Evolutionary conservation across 2,329 filamentous ascomycete species (phyloP).

Genomic region (Sporothrix phasma): DNA sequence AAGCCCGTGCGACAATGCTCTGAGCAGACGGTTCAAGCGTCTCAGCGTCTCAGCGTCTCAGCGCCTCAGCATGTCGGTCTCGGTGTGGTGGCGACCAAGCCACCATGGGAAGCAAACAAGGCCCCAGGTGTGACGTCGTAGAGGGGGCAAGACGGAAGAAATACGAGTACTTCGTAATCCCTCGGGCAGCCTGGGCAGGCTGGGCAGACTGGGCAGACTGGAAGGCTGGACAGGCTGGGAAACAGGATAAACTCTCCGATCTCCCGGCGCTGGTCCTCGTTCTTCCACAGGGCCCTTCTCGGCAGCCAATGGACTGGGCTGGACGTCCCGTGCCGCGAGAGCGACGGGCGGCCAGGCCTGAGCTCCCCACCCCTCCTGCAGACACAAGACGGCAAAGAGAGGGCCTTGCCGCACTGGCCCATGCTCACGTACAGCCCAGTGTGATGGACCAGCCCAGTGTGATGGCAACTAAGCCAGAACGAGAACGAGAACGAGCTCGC

Average conservation of each 20-base stretch:
- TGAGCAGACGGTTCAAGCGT: neutral
- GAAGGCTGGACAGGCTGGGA: neutral
- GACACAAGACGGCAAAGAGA: neutral
- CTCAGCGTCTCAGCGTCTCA: neutral
- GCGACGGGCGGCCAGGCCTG: neutral
- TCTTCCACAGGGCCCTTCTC: neutral
- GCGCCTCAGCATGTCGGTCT: neutral
- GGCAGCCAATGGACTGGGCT: slow-evolving; percentile 8
- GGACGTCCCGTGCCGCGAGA: slow-evolving; percentile 14
- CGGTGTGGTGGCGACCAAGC: neutral
- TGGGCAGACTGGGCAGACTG: neutral
- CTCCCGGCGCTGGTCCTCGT: neutral
- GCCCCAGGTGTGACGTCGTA: neutral
- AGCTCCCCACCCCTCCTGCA: neutral
- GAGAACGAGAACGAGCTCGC: neutral
- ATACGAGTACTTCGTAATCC: no score
- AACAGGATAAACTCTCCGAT: slow-evolving; percentile 5
- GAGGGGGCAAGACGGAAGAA: neutral
- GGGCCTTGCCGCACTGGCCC: neutral
- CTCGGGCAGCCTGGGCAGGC: no score
- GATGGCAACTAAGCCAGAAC: slow-evolving; percentile 2
- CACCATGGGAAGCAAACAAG: neutral
- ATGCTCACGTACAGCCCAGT: neutral
- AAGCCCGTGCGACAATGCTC: neutral
- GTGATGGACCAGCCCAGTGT: neutral